Evolutionary conservation across 2,329 filamentous ascomycete species (phyloP), one percentile per base, ranked within the genome.

Genomic region (Aspergillus sp.): DNA sequence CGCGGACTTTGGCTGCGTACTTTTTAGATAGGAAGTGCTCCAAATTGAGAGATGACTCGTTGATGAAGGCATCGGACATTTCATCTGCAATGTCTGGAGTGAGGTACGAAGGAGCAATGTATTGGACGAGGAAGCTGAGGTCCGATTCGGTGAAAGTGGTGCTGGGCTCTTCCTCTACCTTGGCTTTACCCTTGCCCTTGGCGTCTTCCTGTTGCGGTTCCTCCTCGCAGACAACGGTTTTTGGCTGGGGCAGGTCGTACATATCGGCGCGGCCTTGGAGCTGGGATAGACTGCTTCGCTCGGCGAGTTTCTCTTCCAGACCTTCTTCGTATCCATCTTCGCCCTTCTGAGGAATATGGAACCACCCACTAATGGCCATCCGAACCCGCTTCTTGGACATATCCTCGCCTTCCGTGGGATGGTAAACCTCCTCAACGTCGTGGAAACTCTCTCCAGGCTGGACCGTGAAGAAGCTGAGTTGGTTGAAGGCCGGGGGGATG

Each of bases 321-420:
- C 93, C 95, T 70, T 89, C 81, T 65, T 96, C 86, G 67, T 89
- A 99, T 43, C 95, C 95, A 24, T 96, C 91, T 74, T 99, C 95
- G 55, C 93, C 93, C 65, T 90, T 78, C 76, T 99, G 95, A 0
- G 95, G 95, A 62, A 99, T 98, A 75, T 99, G 95, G 74, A 96
- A 99, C 95, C 95, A 99, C 52, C 95, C 95, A 71, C 91, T 96
- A 70, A 99, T 96, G 50, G 95, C 95, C 93, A 99, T 98, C 64
- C 95, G 88, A 48, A 97, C 86, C 8, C 76, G 71, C 59, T 70
- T 83, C 73, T 82, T 85, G 71, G 82, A 83, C 54, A 86, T 83
- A 75, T 85, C 84, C 66, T 79, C 83, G 71, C 79, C 80, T 58
- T 71, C 81, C 62, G 78, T 80, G 68, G 85, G 82, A 71, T 90